Evolutionary conservation across 345 rosid species (phyloP).

Genomic region (Melastoma malabathricum): DNA sequence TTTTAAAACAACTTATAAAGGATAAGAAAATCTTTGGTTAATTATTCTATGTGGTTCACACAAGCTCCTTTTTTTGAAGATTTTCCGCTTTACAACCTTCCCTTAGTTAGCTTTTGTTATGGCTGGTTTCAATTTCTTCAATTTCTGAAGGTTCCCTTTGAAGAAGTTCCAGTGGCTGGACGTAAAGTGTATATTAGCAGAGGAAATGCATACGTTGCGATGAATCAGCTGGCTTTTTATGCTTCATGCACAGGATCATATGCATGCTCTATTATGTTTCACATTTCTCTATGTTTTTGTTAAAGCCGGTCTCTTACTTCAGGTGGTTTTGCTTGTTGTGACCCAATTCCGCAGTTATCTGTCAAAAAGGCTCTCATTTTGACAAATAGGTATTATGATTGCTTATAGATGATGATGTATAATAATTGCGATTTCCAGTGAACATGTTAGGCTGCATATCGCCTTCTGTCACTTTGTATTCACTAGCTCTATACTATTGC

Average conservation of each 20-base stretch:
- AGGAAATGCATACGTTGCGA: constrained; percentile 82
- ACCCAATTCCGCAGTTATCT: constrained; percentile 65
- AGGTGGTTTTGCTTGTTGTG: constrained; percentile 82
- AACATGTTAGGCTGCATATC: neutral
- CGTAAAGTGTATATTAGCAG: constrained; percentile 58
- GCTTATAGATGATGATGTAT: neutral
- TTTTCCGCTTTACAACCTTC: no score
- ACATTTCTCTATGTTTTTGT: neutral
- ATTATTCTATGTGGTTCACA: no score
- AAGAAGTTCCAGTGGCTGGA: constrained; percentile 85
- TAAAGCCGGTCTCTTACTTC: constrained; percentile 1
- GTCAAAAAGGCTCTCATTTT: constrained; percentile 70
- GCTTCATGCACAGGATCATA: neutral
- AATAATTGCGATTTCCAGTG: neutral
- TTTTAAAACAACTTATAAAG: no score
- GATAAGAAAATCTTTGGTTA: no score
- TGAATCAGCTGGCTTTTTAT: constrained; percentile 41
- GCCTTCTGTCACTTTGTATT: neutral
- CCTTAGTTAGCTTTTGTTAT: no score
- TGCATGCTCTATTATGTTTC: neutral
- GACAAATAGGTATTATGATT: constrained; percentile 55
- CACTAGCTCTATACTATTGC: no score
- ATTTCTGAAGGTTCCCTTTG: constrained; percentile 75
- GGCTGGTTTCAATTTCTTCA: constrained; percentile 1
- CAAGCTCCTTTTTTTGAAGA: no score